These are phyloP conservation scores for Candida coquimbonensis DNA, from an alignment of 805 yeast genomes.

Conservation along the genomic window DNA sequence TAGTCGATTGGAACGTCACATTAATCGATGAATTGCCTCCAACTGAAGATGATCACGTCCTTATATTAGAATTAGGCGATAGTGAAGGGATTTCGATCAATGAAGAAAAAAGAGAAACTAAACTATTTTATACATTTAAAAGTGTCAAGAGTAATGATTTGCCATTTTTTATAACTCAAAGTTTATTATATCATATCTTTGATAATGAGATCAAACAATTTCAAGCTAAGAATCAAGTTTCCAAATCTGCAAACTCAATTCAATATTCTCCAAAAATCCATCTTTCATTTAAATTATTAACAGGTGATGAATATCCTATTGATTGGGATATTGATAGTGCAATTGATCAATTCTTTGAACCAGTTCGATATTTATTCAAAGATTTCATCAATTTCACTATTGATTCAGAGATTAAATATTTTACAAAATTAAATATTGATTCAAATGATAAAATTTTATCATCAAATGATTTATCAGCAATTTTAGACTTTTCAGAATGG, in stretches of 20 bases:
- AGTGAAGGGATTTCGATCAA: slow-evolving; percentile 40
- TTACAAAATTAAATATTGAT: slow-evolving; percentile 29
- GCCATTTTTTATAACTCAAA: slow-evolving; percentile 55
- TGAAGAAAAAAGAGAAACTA: slow-evolving; percentile 31
- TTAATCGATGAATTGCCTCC: slow-evolving; percentile 19
- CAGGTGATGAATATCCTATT: slow-evolving; percentile 60
- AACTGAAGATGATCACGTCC: slow-evolving; percentile 25
- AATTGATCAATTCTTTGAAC: slow-evolving; percentile 41
- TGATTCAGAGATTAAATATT: slow-evolving; percentile 74
- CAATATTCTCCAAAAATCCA: slow-evolving; percentile 56
- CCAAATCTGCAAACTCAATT: slow-evolving; percentile 23
- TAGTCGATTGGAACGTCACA: slow-evolving; percentile 30
- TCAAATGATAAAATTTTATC: slow-evolving; percentile 24
- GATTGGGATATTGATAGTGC: slow-evolving; percentile 68
- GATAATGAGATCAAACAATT: slow-evolving; percentile 32
- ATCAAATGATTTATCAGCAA: slow-evolving; percentile 56
- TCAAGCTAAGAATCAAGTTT: slow-evolving; percentile 8
- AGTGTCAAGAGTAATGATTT: slow-evolving; percentile 50
- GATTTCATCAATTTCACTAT: slow-evolving; percentile 64
- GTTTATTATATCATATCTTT: slow-evolving; percentile 40
- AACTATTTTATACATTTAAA: slow-evolving; percentile 33
- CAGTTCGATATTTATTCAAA: slow-evolving; percentile 45
- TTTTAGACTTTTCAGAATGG: slow-evolving; percentile 85
- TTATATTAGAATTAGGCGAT: slow-evolving; percentile 33
- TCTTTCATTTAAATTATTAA: slow-evolving; percentile 65